phyloP scores from a whole-genome alignment of 352 stramenopile genomes.

The Globisporangium orthogonon region DNA sequence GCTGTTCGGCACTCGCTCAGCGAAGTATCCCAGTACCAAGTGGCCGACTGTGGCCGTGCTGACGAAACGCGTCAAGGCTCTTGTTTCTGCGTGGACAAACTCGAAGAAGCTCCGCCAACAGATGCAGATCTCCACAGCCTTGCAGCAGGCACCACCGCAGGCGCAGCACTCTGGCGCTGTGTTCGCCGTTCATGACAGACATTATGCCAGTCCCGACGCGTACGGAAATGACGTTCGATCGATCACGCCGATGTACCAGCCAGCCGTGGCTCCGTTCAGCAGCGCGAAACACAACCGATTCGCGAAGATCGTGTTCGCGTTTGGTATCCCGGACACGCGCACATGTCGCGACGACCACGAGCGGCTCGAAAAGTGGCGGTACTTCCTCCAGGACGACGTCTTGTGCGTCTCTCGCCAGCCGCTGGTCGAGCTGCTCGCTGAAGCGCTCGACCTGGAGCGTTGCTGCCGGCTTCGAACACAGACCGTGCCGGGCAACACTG shows the following conservation, averaged over 20 bases:
- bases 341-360: constrained; percentile 44
- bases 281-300: constrained; percentile 56
- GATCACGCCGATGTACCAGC: not conserved
- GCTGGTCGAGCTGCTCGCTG: constrained; percentile 38
- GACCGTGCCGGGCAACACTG: not conserved
- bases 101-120: constrained; percentile 12
- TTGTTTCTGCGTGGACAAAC: constrained; percentile 49
- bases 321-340: constrained; percentile 66
- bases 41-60: constrained; percentile 52
- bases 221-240: not conserved
- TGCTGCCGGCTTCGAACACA: constrained; percentile 36
- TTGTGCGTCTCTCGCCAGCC: constrained; percentile 32
- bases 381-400: constrained; percentile 55
- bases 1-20: constrained; percentile 53
- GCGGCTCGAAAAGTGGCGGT: constrained; percentile 70
- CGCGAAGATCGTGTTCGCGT: constrained; percentile 69
- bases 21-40: constrained; percentile 7
- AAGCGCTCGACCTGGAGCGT: constrained; percentile 59
- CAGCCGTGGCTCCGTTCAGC: constrained; percentile 1
- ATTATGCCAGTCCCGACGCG: not conserved
- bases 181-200: not conserved
- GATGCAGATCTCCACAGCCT: not conserved
- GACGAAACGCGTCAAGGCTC: constrained; percentile 42
- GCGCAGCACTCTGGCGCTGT: not conserved
- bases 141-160: not conserved